Evolutionary conservation across 2,329 filamentous ascomycete genomes (phyloP).

Genomic region (Colletotrichum magnum): DNA sequence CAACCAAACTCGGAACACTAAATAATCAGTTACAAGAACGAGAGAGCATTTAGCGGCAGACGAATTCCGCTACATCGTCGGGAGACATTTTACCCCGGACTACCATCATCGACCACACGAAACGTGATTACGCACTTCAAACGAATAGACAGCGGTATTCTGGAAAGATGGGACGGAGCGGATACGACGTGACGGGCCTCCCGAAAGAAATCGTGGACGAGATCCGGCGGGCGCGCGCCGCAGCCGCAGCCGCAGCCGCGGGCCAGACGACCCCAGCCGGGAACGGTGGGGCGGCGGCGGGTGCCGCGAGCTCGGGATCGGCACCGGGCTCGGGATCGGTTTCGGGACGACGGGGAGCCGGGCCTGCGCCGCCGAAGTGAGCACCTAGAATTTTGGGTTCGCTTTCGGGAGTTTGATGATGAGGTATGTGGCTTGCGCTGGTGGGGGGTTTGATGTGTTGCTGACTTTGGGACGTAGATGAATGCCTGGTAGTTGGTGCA

Average conservation of each 20-base stretch:
- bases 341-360: neutral
- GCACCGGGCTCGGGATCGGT: neutral
- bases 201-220: conserved; percentile 1
- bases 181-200: conserved; percentile 35
- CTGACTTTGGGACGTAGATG: too few relatives aligned
- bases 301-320: neutral
- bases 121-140: neutral
- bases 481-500: too few relatives aligned
- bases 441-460: too few relatives aligned
- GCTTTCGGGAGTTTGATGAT: too few relatives aligned
- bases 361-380: conserved; percentile 1
- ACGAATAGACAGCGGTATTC: neutral
- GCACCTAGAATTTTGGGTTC: neutral
- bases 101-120: too few relatives aligned
- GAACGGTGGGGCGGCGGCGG: neutral
- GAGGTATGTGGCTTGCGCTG: too few relatives aligned
- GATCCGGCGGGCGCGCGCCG: neutral
- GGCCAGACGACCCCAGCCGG: neutral
- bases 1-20: neutral
- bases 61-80: too few relatives aligned
- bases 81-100: too few relatives aligned
- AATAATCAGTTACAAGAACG: too few relatives aligned
- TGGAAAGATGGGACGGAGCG: conserved; percentile 36
- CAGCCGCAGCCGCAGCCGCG: neutral
- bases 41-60: too few relatives aligned